These are phyloP conservation scores for Eimeria mitis DNA, from an alignment of 169 alveolate species.

Conservation along the genomic window DNA sequence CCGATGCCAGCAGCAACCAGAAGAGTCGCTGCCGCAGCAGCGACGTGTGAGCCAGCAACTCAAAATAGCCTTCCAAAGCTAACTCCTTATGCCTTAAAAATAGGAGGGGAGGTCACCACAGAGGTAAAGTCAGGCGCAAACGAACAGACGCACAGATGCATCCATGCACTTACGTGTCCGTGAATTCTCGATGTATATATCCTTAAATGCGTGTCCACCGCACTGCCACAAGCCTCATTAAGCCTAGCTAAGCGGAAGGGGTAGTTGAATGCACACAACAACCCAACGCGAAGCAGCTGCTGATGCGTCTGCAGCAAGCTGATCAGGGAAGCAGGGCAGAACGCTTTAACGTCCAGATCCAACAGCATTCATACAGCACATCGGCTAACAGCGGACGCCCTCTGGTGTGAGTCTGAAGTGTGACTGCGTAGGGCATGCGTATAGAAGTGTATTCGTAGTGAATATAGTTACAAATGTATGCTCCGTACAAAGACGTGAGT, in stretches of 20 bases:
- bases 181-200: background rate
- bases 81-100: background rate
- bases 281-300: background rate
- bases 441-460: background rate
- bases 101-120: background rate
- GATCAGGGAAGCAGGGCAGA: background rate
- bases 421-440: background rate
- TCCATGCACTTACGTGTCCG: background rate
- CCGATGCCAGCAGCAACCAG: background rate
- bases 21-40: background rate
- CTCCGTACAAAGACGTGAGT: background rate
- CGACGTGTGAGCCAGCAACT: background rate
- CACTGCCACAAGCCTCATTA: background rate
- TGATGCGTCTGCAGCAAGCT: background rate
- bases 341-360: background rate
- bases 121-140: background rate
- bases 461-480: background rate
- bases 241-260: background rate
- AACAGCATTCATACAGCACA: background rate
- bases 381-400: background rate
- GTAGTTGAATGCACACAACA: background rate
- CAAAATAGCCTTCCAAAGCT: background rate
- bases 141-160: background rate
- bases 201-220: background rate
- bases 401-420: background rate